Conservation (phyloP, 331 rosid genomes). For the Pyrus hybrid region DNA sequence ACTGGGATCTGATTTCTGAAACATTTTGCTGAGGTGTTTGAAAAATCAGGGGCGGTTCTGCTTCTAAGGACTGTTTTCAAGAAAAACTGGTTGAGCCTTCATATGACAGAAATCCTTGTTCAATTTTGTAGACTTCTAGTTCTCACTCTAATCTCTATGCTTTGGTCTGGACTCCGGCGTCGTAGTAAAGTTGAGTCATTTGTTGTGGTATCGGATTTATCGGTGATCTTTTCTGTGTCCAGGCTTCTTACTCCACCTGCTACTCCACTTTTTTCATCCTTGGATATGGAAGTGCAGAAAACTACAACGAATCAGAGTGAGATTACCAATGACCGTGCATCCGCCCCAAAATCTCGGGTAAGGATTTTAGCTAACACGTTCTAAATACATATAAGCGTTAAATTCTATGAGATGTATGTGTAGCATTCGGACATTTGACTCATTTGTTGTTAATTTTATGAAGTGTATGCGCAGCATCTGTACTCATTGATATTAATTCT, state of each 20-base stretch:
- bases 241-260: conserved; percentile 92
- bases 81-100: neutral
- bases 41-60: neutral
- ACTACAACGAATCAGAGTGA: conserved; percentile 31
- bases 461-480: too few relatives aligned
- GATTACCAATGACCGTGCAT: conserved; percentile 32
- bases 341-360: conserved; percentile 70
- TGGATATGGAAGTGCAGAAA: conserved; percentile 58
- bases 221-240: conserved; percentile 15
- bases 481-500: neutral
- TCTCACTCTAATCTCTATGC: neutral
- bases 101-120: neutral
- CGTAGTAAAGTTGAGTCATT: too few relatives aligned
- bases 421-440: neutral
- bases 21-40: neutral
- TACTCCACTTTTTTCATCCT: conserved; percentile 62
- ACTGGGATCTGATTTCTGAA: neutral
- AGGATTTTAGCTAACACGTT: conserved; percentile 16
- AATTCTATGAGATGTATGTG: neutral
- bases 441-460: too few relatives aligned
- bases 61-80: neutral
- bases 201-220: neutral
- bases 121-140: neutral
- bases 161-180: too few relatives aligned
- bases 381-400: conserved; percentile 5